These are phyloP conservation scores for Taphrina flavorubra DNA, from an alignment of 1,139 yeast species.

Conservation along the genomic window DNA sequence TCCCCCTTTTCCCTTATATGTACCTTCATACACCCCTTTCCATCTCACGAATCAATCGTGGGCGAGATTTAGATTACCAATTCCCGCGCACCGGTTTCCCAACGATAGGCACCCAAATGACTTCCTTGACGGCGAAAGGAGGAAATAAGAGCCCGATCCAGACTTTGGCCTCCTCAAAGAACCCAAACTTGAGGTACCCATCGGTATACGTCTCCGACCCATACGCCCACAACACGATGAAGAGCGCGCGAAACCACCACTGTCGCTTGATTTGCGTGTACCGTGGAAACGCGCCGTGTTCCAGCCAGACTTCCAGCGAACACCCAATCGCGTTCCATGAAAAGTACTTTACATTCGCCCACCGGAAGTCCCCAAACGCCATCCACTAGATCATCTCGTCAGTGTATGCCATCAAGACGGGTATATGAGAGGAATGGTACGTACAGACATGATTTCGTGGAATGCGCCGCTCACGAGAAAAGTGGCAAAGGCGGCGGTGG, in stretches of 20 bases:
- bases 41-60: too few species aligned
- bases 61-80: not conserved
- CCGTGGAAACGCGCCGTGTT: conserved; percentile 9
- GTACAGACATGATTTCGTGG: conserved; percentile 25
- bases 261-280: conserved; percentile 7
- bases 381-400: not conserved
- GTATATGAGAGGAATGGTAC: not conserved
- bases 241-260: conserved; percentile 14
- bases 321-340: conserved; percentile 31
- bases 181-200: conserved; percentile 30
- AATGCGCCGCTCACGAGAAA: conserved; percentile 26
- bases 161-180: conserved; percentile 35
- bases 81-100: conserved; percentile 24
- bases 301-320: conserved; percentile 16
- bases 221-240: conserved; percentile 23
- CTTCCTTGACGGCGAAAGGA: conserved; percentile 16
- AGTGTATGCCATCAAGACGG: too few species aligned
- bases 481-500: conserved; percentile 28
- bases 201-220: conserved; percentile 28
- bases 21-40: too few species aligned
- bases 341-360: conserved; percentile 31
- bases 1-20: too few species aligned
- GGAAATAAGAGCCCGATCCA: conserved; percentile 28
- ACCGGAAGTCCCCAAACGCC: conserved; percentile 28
- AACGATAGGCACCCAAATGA: conserved; percentile 28